Conservation (phyloP, 768 basidiomycete genomes). For the Psilocybe tampanensis region DNA sequence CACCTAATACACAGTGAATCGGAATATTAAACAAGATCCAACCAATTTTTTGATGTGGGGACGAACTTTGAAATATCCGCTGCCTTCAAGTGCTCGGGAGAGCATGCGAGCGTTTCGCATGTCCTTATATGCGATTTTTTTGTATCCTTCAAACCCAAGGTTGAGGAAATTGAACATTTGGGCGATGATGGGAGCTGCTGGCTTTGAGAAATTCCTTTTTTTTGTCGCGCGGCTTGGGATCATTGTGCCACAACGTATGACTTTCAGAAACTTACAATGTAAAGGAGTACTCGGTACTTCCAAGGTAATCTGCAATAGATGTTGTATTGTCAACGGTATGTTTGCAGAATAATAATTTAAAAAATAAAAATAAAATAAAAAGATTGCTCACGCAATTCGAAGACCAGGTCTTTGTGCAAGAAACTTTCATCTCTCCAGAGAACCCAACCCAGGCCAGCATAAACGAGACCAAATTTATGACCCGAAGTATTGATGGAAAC, state of each 20-base stretch:
- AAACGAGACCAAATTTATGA: constrained; percentile 61
- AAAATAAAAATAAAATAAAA: background rate
- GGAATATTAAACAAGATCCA: background rate
- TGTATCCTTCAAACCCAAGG: constrained; percentile 58
- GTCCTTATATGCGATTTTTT: constrained; percentile 44
- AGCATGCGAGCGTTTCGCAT: constrained; percentile 59
- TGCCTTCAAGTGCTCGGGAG: constrained; percentile 54
- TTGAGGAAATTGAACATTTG: constrained; percentile 67
- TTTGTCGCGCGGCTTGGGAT: background rate
- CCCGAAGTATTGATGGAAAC: constrained; percentile 56
- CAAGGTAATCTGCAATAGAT: constrained; percentile 45
- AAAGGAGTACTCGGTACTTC: constrained; percentile 63
- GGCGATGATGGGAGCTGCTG: constrained; percentile 57
- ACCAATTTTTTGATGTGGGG: background rate
- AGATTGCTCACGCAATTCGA: constrained; percentile 54
- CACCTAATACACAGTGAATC: constrained; percentile 27
- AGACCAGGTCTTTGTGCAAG: constrained; percentile 65
- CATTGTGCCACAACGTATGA: background rate
- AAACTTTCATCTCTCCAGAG: constrained; percentile 60
- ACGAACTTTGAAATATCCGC: constrained; percentile 47
- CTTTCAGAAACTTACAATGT: constrained; percentile 38
- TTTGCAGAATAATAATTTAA: no score
- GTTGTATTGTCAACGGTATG: background rate
- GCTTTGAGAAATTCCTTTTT: constrained; percentile 58
- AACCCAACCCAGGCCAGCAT: constrained; percentile 62